A percentile compares a stretch with the other conserved stretches of the same genome.
phyloP scores from a whole-genome alignment of 495 filamentous ascomycete species.

The Venustampulla echinocandica region DNA sequence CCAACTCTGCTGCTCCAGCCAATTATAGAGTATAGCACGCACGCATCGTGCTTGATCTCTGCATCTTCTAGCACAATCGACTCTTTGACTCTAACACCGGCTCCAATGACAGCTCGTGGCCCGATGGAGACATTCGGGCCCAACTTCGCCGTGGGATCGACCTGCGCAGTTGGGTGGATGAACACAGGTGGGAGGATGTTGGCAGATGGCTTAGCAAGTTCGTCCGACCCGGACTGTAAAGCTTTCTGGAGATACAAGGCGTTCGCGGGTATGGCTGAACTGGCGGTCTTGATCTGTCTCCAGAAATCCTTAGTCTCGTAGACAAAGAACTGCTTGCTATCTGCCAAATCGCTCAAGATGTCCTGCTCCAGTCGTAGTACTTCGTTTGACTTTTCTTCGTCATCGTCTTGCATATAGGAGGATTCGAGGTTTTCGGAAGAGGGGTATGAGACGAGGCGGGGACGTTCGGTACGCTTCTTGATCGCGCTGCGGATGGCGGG shows the following conservation, averaged over 20 bases:
- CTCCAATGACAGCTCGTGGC: conserved; percentile 71
- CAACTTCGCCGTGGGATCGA: conserved; percentile 93
- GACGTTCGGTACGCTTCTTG: conserved; percentile 88
- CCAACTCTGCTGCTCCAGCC: conserved; percentile 95
- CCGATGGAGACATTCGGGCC: conserved; percentile 96
- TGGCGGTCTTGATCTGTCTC: conserved; percentile 99
- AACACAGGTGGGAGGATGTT: conserved; percentile 91
- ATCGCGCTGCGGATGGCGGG: conserved; percentile 91
- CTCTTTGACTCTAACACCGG: conserved; percentile 90
- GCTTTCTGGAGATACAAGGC: conserved; percentile 96
- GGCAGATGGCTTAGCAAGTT: conserved; percentile 75
- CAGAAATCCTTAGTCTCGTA: conserved; percentile 99
- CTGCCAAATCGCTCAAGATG: conserved; percentile 90
- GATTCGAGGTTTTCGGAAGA: conserved; percentile 88
- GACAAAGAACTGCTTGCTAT: conserved; percentile 97
- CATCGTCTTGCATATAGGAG: conserved; percentile 57
- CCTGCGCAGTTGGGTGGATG: conserved; percentile 89
- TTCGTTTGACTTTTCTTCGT: conserved; percentile 67
- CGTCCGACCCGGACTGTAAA: conserved; percentile 70
- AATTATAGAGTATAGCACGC: conserved; percentile 92
- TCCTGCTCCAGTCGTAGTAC: conserved; percentile 96
- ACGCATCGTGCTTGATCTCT: conserved; percentile 96
- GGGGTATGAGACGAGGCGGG: conserved; percentile 85
- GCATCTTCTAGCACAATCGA: conserved; percentile 90
- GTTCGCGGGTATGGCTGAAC: conserved; percentile 94